These are phyloP conservation scores for Luzula sylvatica DNA, from an alignment of 176 grass and related monocot genomes.

Conservation along the genomic window DNA sequence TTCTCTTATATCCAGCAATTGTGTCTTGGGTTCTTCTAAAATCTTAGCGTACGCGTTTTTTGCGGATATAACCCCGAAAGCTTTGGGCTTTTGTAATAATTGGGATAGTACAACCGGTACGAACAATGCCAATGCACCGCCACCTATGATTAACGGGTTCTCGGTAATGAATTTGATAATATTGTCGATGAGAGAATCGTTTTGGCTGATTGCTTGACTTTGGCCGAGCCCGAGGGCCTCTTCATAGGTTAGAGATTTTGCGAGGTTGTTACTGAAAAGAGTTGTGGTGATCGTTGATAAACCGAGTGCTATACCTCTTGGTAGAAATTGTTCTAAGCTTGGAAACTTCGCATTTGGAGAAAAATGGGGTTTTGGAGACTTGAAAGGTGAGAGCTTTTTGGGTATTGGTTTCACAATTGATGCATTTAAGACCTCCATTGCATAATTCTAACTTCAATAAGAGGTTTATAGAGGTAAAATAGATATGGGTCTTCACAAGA, in stretches of 20 bases:
- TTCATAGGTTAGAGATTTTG: conserved; percentile 65
- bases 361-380: conserved; percentile 21
- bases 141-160: conserved; percentile 50
- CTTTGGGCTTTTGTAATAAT: conserved; percentile 41
- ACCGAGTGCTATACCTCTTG: conserved; percentile 29
- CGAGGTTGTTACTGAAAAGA: conserved; percentile 18
- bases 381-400: conserved; percentile 18
- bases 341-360: neutral
- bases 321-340: conserved; percentile 19
- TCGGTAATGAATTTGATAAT: conserved; percentile 37
- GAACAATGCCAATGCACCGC: conserved; percentile 25
- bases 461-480: neutral
- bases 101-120: conserved; percentile 49
- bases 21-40: conserved; percentile 39
- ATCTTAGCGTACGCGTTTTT: conserved; percentile 48
- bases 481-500: conserved; percentile 12
- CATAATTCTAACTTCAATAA: conserved; percentile 14
- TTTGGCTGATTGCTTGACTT: neutral
- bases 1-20: conserved; percentile 85
- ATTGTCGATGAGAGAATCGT: conserved; percentile 30
- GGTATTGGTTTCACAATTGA: conserved; percentile 25
- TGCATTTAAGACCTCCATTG: conserved; percentile 38
- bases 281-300: conserved; percentile 25
- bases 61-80: conserved; percentile 36
- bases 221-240: conserved; percentile 36